phyloP scores from a whole-genome alignment of 768 basidiomycete species.

The Macrocybe gigantea region DNA sequence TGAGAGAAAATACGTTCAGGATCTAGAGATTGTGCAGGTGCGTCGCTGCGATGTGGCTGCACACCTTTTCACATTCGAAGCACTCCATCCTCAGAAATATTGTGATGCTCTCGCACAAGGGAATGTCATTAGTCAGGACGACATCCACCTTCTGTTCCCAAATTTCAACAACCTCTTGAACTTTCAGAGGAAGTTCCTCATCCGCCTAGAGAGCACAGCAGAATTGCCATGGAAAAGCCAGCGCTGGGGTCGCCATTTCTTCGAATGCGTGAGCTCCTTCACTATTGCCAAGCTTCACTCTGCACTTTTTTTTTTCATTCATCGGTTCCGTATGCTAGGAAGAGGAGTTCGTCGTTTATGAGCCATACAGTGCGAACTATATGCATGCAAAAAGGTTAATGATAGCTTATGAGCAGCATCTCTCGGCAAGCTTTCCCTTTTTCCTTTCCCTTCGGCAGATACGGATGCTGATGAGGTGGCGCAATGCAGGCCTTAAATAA shows the following conservation, averaged over 20 bases:
- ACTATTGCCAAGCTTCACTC: constrained; percentile 18
- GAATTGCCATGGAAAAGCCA: constrained; percentile 81
- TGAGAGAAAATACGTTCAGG: constrained; percentile 94
- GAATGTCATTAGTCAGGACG: constrained; percentile 88
- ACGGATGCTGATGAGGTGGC: constrained; percentile 33
- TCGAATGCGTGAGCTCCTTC: constrained; percentile 64
- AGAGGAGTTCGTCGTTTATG: constrained; percentile 92
- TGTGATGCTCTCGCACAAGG: constrained; percentile 75
- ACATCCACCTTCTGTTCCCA: constrained; percentile 92
- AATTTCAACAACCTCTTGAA: constrained; percentile 93
- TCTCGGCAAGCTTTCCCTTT: constrained; percentile 55
- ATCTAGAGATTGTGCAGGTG: constrained; percentile 95
- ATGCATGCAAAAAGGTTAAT: constrained; percentile 81
- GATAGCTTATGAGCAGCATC: constrained; percentile 79
- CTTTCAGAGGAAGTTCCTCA: constrained; percentile 92
- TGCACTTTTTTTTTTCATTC: constrained; percentile 10
- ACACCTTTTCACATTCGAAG: neutral
- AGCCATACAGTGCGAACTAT: constrained; percentile 96
- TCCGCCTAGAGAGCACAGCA: constrained; percentile 81
- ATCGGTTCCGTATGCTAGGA: constrained; percentile 59
- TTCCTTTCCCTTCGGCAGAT: constrained; percentile 19
- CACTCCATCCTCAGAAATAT: constrained; percentile 63
- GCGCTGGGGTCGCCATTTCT: constrained; percentile 82
- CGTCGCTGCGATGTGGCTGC: constrained; percentile 17
- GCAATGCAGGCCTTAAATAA: constrained; percentile 66